Conservation (phyloP, 179 eudicot genomes). For the Drosera spatulata region DNA sequence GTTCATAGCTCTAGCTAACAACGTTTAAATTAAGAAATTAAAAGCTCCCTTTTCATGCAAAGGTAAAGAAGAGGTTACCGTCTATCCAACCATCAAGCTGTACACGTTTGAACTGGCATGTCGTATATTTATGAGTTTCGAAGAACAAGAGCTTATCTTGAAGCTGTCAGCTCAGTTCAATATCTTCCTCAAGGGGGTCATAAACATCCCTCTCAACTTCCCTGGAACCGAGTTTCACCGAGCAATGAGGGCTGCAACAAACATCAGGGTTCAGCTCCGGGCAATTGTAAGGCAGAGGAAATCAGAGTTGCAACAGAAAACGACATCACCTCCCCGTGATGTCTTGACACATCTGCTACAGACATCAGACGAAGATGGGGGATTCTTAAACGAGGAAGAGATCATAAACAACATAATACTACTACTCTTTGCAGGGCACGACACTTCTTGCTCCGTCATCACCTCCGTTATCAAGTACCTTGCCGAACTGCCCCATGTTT, state of each 20-base stretch:
- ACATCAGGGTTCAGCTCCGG: constrained; percentile 16
- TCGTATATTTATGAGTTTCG: constrained; percentile 26
- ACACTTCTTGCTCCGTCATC: constrained; percentile 19
- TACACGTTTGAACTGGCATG: constrained; percentile 31
- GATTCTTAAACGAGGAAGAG: constrained; percentile 20
- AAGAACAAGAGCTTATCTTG: constrained; percentile 14
- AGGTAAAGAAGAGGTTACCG: constrained; percentile 31
- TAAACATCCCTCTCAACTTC: constrained; percentile 21
- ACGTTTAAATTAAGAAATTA: neutral
- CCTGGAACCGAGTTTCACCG: constrained; percentile 28
- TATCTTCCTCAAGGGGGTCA: constrained; percentile 19
- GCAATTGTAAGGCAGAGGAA: constrained; percentile 17
- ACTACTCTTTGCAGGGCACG: constrained; percentile 33
- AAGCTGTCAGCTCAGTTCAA: constrained; percentile 20
- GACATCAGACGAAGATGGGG: constrained; percentile 21
- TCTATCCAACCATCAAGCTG: constrained; percentile 14
- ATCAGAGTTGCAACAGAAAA: constrained; percentile 14
- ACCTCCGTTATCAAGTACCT: constrained; percentile 25
- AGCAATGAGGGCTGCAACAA: constrained; percentile 17
- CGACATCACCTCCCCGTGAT: constrained; percentile 22
- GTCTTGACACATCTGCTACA: constrained; percentile 24
- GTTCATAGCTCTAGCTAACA: no score
- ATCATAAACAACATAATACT: constrained; percentile 24
- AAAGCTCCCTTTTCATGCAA: neutral
- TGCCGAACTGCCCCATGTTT: neutral